Conservation (phyloP, 495 filamentous ascomycete species). For the Xylaria grammica region DNA sequence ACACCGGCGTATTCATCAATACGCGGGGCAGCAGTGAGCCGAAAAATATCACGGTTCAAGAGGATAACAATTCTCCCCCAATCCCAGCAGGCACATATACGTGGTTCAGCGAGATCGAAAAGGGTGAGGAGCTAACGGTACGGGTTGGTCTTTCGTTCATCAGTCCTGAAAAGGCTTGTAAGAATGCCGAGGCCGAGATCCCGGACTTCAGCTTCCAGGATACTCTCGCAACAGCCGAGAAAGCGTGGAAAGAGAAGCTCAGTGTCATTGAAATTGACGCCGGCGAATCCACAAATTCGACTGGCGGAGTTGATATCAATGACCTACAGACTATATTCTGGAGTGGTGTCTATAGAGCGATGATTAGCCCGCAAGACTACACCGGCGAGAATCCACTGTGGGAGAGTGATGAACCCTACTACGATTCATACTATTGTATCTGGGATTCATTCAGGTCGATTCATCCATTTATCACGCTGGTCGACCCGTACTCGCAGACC, state of each 20-base stretch:
- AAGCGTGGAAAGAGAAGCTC: constrained; percentile 64
- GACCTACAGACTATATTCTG: constrained; percentile 64
- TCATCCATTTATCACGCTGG: constrained; percentile 67
- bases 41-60: constrained; percentile 55
- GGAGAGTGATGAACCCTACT: constrained; percentile 72
- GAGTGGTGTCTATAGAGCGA: constrained; percentile 67
- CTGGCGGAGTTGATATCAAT: constrained; percentile 44
- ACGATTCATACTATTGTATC: constrained; percentile 71
- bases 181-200: constrained; percentile 65
- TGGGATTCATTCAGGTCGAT: constrained; percentile 74
- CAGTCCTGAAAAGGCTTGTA: constrained; percentile 64
- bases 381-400: constrained; percentile 76
- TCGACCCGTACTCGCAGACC: constrained; percentile 67
- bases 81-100: constrained; percentile 65
- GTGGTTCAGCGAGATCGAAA: constrained; percentile 54
- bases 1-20: constrained; percentile 65
- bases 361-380: constrained; percentile 74
- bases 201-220: constrained; percentile 62
- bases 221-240: constrained; percentile 53
- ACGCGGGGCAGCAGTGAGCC: constrained; percentile 55
- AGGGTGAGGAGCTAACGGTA: constrained; percentile 50
- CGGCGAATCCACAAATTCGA: constrained; percentile 46
- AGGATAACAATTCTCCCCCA: constrained; percentile 60
- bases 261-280: constrained; percentile 57
- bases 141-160: constrained; percentile 70